Conservation (phyloP, 139 green algal species). For the Chara braunii region DNA sequence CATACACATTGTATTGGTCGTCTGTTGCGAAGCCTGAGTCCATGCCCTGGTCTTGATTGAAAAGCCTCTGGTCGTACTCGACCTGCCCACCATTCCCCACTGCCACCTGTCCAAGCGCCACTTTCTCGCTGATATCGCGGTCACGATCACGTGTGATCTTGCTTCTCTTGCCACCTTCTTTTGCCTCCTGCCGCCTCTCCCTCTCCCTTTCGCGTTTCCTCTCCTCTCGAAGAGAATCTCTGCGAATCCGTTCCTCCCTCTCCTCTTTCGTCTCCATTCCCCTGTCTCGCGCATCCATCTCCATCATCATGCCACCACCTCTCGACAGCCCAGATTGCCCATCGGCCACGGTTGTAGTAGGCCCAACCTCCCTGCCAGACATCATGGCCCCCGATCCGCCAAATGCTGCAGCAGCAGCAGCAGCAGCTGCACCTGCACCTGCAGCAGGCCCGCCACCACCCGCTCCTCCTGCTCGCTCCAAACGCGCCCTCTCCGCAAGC, state of each 20-base stretch:
- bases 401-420: background rate
- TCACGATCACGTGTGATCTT: slow-evolving; percentile 91
- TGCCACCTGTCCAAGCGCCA: slow-evolving; percentile 66
- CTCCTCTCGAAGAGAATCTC: slow-evolving; percentile 76
- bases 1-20: slow-evolving; percentile 91
- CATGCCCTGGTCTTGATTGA: slow-evolving; percentile 92
- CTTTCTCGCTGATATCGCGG: slow-evolving; percentile 83
- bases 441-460: background rate
- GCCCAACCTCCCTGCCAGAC: too few relatives aligned
- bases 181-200: slow-evolving; percentile 72
- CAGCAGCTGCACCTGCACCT: slow-evolving; percentile 1
- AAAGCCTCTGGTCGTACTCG: slow-evolving; percentile 93
- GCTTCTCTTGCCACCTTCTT: slow-evolving; percentile 71
- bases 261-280: slow-evolving; percentile 53
- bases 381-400: background rate
- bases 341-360: slow-evolving; percentile 6
- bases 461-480: slow-evolving; percentile 64
- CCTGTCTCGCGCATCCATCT: slow-evolving; percentile 6
- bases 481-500: slow-evolving; percentile 79
- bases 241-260: slow-evolving; percentile 58
- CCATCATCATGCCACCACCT: too few relatives aligned
- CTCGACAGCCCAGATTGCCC: too few relatives aligned
- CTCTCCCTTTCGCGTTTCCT: slow-evolving; percentile 75
- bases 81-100: slow-evolving; percentile 62
- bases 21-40: slow-evolving; percentile 70